Conservation (phyloP, 441 rosid species). For the Gossypium schwendimanii region DNA sequence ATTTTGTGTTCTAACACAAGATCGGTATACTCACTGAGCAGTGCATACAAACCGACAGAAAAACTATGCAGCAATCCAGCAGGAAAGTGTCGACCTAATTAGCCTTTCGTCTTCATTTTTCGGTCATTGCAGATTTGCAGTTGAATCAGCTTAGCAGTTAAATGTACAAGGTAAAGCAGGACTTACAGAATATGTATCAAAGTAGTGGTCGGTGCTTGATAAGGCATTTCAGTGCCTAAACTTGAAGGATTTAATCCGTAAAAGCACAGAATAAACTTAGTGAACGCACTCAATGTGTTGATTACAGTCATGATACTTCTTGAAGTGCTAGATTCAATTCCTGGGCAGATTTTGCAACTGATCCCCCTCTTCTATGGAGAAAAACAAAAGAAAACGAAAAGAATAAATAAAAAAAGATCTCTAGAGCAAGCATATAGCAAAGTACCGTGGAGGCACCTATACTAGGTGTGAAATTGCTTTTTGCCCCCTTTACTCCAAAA, state of each 20-base stretch:
- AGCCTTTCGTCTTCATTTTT: conserved; percentile 12
- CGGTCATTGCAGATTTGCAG: conserved; percentile 22
- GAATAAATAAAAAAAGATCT: not conserved
- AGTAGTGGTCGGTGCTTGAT: not conserved
- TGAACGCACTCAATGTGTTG: conserved; percentile 6
- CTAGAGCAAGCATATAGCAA: not conserved
- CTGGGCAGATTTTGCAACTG: conserved; percentile 69
- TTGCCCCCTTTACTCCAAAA: no score
- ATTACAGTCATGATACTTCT: conserved; percentile 48
- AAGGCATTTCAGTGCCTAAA: conserved; percentile 13
- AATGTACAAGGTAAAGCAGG: conserved; percentile 26
- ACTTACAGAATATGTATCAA: not conserved
- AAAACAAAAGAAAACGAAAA: not conserved
- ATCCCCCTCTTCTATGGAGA: conserved; percentile 60
- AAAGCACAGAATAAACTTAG: conserved; percentile 17
- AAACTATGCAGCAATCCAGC: conserved; percentile 22
- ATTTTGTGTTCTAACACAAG: conserved; percentile 9
- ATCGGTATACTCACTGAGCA: conserved; percentile 6
- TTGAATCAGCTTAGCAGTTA: conserved; percentile 24
- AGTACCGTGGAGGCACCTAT: no score
- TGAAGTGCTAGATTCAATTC: conserved; percentile 75
- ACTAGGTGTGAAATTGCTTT: no score
- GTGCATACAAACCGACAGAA: conserved; percentile 1
- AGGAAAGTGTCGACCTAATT: conserved; percentile 10
- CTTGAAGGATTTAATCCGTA: conserved; percentile 20